Conservation (phyloP, 2,329 filamentous ascomycete genomes). For the Pseudogymnoascus sp. region DNA sequence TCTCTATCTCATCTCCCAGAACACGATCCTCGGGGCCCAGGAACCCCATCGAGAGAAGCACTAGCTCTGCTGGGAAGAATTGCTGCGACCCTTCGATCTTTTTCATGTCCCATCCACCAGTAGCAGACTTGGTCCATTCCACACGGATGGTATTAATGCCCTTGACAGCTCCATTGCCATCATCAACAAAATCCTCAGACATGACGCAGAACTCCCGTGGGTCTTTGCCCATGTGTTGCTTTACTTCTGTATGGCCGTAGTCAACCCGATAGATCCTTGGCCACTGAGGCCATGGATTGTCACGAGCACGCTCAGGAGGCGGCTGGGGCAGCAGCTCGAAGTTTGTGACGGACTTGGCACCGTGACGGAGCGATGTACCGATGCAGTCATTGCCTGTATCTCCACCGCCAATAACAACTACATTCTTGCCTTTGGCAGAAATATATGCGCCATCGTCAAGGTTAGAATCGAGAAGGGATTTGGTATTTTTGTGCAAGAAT, state of each 20-base stretch:
- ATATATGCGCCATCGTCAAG: conserved; percentile 80
- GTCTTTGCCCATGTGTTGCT: conserved; percentile 92
- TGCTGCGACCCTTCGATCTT: conserved; percentile 88
- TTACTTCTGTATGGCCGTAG: conserved; percentile 92
- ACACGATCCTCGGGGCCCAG: conserved; percentile 85
- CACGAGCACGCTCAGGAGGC: conserved; percentile 77
- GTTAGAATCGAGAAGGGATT: conserved; percentile 89
- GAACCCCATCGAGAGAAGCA: conserved; percentile 96
- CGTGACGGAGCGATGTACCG: conserved; percentile 90
- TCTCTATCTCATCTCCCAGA: conserved; percentile 80
- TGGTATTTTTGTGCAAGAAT: conserved; percentile 95
- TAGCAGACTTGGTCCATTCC: conserved; percentile 86
- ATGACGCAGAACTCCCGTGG: conserved; percentile 97
- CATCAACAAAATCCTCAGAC: conserved; percentile 93
- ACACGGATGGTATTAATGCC: conserved; percentile 94
- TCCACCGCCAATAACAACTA: conserved; percentile 94
- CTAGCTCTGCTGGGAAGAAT: conserved; percentile 93
- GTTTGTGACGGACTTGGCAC: conserved; percentile 92
- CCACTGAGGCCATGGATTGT: conserved; percentile 99
- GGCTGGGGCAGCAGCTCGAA: conserved; percentile 94
- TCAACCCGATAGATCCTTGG: conserved; percentile 97
- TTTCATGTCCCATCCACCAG: conserved; percentile 97
- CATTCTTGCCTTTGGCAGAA: conserved; percentile 90
- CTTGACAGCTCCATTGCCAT: conserved; percentile 80
- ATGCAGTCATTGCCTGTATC: conserved; percentile 98